Base-by-base conservation (phyloP, 306 rosid genomes). In the Sphenostylis stenocarpa region DNA sequence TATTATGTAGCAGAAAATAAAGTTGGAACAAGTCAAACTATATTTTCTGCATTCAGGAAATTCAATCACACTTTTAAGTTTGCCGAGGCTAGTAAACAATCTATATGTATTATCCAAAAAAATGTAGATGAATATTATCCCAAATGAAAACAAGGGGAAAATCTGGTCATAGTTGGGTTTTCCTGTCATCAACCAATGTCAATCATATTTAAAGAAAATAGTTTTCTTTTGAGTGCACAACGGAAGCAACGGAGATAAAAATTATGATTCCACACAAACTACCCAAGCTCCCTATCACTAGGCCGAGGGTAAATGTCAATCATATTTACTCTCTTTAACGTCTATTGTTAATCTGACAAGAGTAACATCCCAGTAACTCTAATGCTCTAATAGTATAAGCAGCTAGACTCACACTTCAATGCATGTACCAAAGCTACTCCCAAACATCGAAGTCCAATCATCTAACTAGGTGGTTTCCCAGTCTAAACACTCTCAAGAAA, bases 401-500 rank as follows among this genome's bases (percentile, higher is more conserved):
- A 62, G 49, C 28, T 49, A 70, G 34, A 57, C 20, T 44, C 58
- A 33, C 57, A 24, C 24, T 43, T 68, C 41, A 34, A 47, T 20
- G 4, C 5, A 41, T 23, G 43, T 70, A 67, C 44, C 12, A 62
- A 15, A 36, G 58, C 47, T 28, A 62, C 19, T 52, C 7, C 21
- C 39, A 38, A 39, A 55, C 45, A 19, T 36, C n/a, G 19, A 65
- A 51, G 57, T 47, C 48, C 19, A 72, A 20, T 53, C 69, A 55
- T 34, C 75, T 20, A 64, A 55, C 15, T 51, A 33, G 13, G 53
- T 53, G 39, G 65, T 26, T 41, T 44, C 56, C 67, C 47, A 53
- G 28, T 23, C 75, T 33, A 70, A 66, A 49, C 74, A 68, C 56
- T 31, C 70, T 14, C 56, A 20, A 71, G 31, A 77, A 67, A 67